These are phyloP conservation scores for Hapsidospora chrysogenum DNA, from an alignment of 495 filamentous ascomycete genomes.

Conservation along the genomic window DNA sequence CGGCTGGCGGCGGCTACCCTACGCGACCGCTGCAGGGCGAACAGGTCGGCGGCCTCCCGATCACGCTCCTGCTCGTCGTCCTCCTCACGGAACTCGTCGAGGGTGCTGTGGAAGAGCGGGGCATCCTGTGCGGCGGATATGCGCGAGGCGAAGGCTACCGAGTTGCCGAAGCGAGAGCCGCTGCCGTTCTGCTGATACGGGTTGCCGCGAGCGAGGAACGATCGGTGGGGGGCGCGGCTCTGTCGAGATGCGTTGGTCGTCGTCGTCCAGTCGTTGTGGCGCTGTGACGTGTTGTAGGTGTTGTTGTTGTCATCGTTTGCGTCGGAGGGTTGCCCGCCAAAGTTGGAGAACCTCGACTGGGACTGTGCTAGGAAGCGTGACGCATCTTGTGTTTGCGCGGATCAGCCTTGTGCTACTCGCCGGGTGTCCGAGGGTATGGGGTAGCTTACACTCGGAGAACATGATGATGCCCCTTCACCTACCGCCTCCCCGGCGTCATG, in stretches of 20 bases:
- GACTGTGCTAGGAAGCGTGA: conserved; percentile 96
- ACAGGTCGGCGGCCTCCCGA: conserved; percentile 82
- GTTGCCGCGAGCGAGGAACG: conserved; percentile 34
- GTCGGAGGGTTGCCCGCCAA: conserved; percentile 42
- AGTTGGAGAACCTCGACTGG: conserved; percentile 60
- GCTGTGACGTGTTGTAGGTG: background rate
- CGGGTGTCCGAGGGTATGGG: no score
- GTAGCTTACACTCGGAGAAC: conserved; percentile 91
- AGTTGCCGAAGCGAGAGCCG: conserved; percentile 51
- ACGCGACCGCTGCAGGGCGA: conserved; percentile 75
- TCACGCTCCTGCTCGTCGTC: conserved; percentile 85
- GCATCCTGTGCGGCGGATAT: conserved; percentile 47
- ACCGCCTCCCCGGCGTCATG: conserved; percentile 4
- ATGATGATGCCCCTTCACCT: conserved; percentile 27
- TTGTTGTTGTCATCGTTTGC: conserved; percentile 18
- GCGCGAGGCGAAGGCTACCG: conserved; percentile 64
- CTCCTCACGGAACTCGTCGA: conserved; percentile 69
- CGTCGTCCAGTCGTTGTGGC: conserved; percentile 12
- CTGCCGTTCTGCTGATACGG: conserved; percentile 45
- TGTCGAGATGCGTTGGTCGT: conserved; percentile 16
- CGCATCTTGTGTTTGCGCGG: no score
- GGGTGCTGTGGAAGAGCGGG: conserved; percentile 74
- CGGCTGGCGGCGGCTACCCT: conserved; percentile 69
- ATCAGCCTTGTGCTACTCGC: no score
- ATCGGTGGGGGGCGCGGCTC: conserved; percentile 12